Percentiles rank a stretch among this genome's conserved stretches.
Evolutionary conservation across 2,329 filamentous ascomycete species (phyloP).

Genomic region (Cordyceps fumosorosea): DNA sequence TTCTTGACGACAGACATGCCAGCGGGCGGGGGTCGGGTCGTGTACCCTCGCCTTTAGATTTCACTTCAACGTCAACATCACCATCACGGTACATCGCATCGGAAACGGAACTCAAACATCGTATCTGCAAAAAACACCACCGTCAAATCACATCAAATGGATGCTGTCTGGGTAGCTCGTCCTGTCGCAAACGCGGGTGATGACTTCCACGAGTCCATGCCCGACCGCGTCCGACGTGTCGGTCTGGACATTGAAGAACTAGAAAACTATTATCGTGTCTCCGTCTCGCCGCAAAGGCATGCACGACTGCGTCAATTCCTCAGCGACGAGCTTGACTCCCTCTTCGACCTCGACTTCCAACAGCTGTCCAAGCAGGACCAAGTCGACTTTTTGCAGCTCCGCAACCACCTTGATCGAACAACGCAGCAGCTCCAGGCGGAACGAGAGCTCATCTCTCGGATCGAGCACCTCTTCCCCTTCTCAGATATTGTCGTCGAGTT

Average conservation of each 20-base stretch:
- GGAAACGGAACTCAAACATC: not conserved
- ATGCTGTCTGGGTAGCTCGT: slow-evolving; percentile 17
- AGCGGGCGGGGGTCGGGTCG: too few relatives aligned
- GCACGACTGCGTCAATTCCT: slow-evolving; percentile 35
- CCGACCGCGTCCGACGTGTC: slow-evolving; percentile 37
- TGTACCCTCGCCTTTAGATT: too few relatives aligned
- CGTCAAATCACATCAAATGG: slow-evolving; percentile 7
- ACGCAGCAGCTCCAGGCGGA: slow-evolving; percentile 34
- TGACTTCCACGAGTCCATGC: slow-evolving; percentile 25
- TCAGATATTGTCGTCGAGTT: slow-evolving; percentile 33
- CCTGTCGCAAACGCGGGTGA: slow-evolving; percentile 9
- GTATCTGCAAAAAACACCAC: not conserved
- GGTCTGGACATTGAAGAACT: slow-evolving; percentile 40
- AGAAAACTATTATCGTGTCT: slow-evolving; percentile 41
- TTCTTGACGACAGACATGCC: too few relatives aligned
- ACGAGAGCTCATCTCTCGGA: slow-evolving; percentile 27
- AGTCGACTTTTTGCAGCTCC: slow-evolving; percentile 44
- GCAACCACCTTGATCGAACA: slow-evolving; percentile 36
- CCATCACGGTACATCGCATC: not conserved
- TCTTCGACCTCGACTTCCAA: slow-evolving; percentile 23
- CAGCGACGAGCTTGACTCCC: slow-evolving; percentile 30
- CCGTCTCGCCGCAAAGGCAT: slow-evolving; percentile 35
- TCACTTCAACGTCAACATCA: not conserved
- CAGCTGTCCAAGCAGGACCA: slow-evolving; percentile 34
- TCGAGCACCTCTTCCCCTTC: slow-evolving; percentile 38